These are phyloP conservation scores for Steccherinum ochraceum DNA, from an alignment of 768 basidiomycete species.

Conservation along the genomic window DNA sequence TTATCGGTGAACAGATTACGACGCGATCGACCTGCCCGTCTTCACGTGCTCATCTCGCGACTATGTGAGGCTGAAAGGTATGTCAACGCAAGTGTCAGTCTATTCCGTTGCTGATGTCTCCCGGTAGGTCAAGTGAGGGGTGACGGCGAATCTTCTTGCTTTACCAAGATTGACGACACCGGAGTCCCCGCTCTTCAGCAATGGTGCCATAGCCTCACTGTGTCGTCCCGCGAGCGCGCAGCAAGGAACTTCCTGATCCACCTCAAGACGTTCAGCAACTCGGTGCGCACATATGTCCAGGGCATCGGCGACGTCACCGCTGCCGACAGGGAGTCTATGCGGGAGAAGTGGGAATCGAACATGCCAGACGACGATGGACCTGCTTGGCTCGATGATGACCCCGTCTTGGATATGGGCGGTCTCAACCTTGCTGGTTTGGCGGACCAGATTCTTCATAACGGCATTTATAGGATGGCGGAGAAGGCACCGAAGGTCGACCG, in stretches of 20 bases:
- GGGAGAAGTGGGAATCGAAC: constrained; percentile 46
- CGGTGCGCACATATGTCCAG: constrained; percentile 41
- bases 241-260: constrained; percentile 39
- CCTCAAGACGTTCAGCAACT: constrained; percentile 41
- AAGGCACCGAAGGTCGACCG: constrained; percentile 35
- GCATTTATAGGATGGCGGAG: constrained; percentile 28
- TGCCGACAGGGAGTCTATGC: constrained; percentile 42
- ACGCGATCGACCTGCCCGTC: constrained; percentile 53
- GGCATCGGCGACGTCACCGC: constrained; percentile 47
- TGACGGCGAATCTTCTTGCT: constrained; percentile 52
- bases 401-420: constrained; percentile 9
- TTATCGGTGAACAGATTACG: constrained; percentile 39
- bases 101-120: background rate
- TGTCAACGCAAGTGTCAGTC: constrained; percentile 3
- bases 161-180: constrained; percentile 45
- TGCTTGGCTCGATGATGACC: constrained; percentile 16
- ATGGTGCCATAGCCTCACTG: constrained; percentile 53
- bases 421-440: constrained; percentile 23
- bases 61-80: constrained; percentile 51
- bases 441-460: constrained; percentile 12
- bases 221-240: constrained; percentile 43
- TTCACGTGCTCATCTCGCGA: constrained; percentile 58
- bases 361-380: constrained; percentile 19
- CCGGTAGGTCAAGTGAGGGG: constrained; percentile 49
- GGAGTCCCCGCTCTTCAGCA: constrained; percentile 50